Evolutionary conservation across 108 stramenopile species (phyloP), one percentile per base, ranked within the genome.

Genomic region (Chaetoceros tenuissimus): DNA sequence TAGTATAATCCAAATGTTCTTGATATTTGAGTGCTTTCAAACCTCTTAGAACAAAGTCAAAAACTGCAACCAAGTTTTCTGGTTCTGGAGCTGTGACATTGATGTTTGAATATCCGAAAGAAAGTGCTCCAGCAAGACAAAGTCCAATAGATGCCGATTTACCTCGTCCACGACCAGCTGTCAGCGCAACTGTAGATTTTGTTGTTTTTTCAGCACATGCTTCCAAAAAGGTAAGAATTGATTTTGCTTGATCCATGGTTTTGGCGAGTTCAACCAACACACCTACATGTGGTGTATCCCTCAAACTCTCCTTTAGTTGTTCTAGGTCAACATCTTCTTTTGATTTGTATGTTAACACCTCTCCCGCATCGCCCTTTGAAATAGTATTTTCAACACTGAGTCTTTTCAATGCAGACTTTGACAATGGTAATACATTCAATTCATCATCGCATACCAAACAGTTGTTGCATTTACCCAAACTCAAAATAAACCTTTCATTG

Each of bases 91-190:
- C 96, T 1, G 99, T 99, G 44, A 99, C 94, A 31, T 31, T 76
- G 53, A 98, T 77, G 50, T 85, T 92, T 48, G 86, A 76, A 71
- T 97, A 98, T 28, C 97, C 97, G 53, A 94, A 82, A 1, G 96
- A 95, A 25, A 99, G 58, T 3, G 97, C 96, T 2, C 95, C 96
- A 2, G 99, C 97, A 26, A 99, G 67, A 66, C 96, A 95, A 1
- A 99, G 71, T 22, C 99, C 99, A 49, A 99, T 84, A 23, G 97
- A 94, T 13, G 97, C 99, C n/a, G 93, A 95, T 73, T 99, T 99
- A 0, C 99, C 99, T 30, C 99, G 75, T 10, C 99, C 99, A 28
- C 99, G 84, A 19, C 90, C 80, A 3, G 95, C 91, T 10, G 91
- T 89, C 66, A 92, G 62, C 25, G 91, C 85, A 7, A 89, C 78